Evolutionary conservation across 495 filamentous ascomycete genomes (phyloP).

Genomic region (Amniculicola lignicola): DNA sequence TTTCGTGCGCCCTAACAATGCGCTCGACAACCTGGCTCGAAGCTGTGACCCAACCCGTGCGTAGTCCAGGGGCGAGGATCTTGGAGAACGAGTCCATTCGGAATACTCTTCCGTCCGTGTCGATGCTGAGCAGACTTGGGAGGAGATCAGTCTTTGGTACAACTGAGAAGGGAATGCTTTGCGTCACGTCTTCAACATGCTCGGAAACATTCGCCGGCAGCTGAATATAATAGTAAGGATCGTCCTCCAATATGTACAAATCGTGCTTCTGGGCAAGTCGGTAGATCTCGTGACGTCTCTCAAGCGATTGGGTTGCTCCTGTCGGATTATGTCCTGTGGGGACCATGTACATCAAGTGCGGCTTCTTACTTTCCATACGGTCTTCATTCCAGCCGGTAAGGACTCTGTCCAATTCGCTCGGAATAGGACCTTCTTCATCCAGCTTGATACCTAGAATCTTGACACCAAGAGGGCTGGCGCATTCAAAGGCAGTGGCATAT

Average conservation of each 20-base stretch:
- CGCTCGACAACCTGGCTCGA: conserved; percentile 31
- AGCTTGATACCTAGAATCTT: conserved; percentile 26
- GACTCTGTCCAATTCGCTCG: conserved; percentile 18
- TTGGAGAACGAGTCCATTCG: conserved; percentile 41
- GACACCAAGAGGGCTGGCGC: conserved; percentile 17
- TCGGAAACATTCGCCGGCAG: neutral
- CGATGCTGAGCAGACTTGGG: conserved; percentile 2
- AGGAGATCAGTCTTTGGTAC: conserved; percentile 2
- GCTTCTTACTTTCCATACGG: conserved; percentile 21
- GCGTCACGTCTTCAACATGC: neutral
- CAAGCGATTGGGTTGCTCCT: conserved; percentile 64
- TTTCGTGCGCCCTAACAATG: conserved; percentile 33
- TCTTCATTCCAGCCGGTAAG: conserved; percentile 29
- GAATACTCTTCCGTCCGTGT: conserved; percentile 15
- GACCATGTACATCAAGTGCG: conserved; percentile 44
- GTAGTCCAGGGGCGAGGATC: conserved; percentile 38
- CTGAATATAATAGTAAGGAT: conserved; percentile 59
- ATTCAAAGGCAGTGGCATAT: conserved; percentile 20
- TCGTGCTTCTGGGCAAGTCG: conserved; percentile 69
- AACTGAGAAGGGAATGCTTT: neutral
- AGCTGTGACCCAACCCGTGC: conserved; percentile 40
- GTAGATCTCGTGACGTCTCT: conserved; percentile 65
- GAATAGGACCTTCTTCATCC: conserved; percentile 13
- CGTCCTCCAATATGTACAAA: conserved; percentile 77
- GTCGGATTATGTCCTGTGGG: conserved; percentile 82